Base-by-base conservation (phyloP, 768 basidiomycete species). In the Postia placenta region DNA sequence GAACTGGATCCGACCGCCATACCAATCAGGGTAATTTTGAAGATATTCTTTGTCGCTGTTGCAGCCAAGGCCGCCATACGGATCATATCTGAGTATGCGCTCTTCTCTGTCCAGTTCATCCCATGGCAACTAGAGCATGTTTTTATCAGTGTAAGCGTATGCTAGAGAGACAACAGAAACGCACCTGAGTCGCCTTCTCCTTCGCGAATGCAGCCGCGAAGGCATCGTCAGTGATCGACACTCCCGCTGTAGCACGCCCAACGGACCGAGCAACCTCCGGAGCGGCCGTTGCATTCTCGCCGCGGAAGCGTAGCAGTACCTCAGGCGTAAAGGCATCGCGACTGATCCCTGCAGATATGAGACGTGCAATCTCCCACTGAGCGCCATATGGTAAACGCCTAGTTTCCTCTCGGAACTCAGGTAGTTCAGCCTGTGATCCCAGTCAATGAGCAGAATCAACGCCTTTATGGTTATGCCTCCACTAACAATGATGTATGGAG, bases 1-100 rank as follows among this genome's bases (percentile, higher is more conserved):
- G 54, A 85, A 85, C 3, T 76, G 67, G 0, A 85, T 70, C 55
- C 77, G 74, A 0, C 85, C 85, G 1, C 80, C 84, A 53, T 79
- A 82, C 77, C 79, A 84, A 14, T 35, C 20, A 19, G 30, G 45
- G 45, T 61, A 54, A 17, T 66, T 58, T 12, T 60, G 53, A 9
- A 42, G 30, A 23, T 42, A 47, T 2, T 19, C 37, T 7, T 57
- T 47, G 4, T 56, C 45, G 0, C 49, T 49, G 17, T 69, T 66
- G 43, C 71, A 66, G 0, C 77, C 81, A 4, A 83, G 59, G 14
- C 71, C 74, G 3, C 45, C 45, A 22, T 45, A 45, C 11, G 27
- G 45, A 23, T 45, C 45, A 11, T 19, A 23, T 4, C 22, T 20
- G 4, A 81, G 63, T 4, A 66, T 64, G 1, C 60, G 54, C 28